Evolutionary conservation across 2,329 filamentous ascomycete species (phyloP), one percentile per base, ranked within the genome.

Genomic region (Xylogone sp.): DNA sequence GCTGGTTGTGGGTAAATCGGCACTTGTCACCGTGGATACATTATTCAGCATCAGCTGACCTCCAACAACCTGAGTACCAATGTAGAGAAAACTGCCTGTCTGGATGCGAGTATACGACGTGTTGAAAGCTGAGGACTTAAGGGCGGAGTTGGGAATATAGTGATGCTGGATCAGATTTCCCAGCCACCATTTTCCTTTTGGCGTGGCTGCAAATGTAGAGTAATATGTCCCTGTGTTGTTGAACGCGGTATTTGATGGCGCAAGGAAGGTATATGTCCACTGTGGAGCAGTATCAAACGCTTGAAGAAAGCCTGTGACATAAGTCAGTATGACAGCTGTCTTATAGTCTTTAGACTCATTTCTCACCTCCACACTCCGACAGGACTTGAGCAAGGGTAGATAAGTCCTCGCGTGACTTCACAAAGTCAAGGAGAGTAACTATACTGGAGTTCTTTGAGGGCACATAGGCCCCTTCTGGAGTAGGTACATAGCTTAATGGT

Each of bases 221-320:
- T 59, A 65, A 49, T 66, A 67, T 29, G 58, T 34, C 1, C 63
- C 61, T 0, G 63, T 67, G 24, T 64, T 55, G 16, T 59, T 57
- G 45, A 68, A 68, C 9, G 65, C 65, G 2, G 57, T 55, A 31
- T 67, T 59, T 2, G 60, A 64, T 3, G 63, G 63, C 2, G 63
- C 65, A 44, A 68, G 67, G 50, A 67, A 66, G 21, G 62, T 67
- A 43, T 61, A 68, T 18, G 60, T 56, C 60, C 60, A 67, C 1
- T 52, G 56, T 1, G 62, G 53, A 8, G 49, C 46, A 2, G 63
- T 66, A 45, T 60, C 51, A 46, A 68, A 67, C 5, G 64, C 65
- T 42, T 63, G 48, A 6, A 43, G 9, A 45, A 68, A 68, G 3
- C 53, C n/a, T n/a, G n/a, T n/a, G n/a, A n/a, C n/a, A n/a, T n/a